Evolutionary conservation across 2,329 filamentous ascomycete genomes (phyloP), one percentile per base, ranked within the genome.

Genomic region (Colletotrichum abscissum): DNA sequence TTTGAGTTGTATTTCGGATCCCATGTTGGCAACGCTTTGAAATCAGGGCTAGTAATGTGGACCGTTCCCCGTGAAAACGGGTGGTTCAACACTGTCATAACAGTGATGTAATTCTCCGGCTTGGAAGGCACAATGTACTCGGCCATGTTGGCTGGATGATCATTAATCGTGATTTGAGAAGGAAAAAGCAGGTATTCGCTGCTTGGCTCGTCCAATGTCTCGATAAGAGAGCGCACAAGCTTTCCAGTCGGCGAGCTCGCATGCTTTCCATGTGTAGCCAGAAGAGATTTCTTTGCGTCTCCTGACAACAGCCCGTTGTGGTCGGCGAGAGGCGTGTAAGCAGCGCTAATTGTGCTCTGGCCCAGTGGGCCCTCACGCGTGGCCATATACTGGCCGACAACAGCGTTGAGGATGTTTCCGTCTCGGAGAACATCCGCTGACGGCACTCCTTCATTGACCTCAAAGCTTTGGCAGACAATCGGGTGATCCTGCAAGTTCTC

Each of bases 61-160:
- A 91, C 87, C 52, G 84, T 84, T 5, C 91, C 91, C 0, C 90
- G 86, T 1, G 88, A 90, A 76, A 90, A 87, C 0, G 91, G 91
- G 69, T 92, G 91, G 67, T 89, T 89, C 30, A 91, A 88, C 73
- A 90, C 89, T 0, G 87, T 86, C 75, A 88, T 88, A 72, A 88
- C 82, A 14, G 88, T 88, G 64, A 90, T 84, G 78, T 88, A 89
- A 76, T 91, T 87, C 70, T 84, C 81, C 4, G 83, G 82, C 1
- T 77, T 76, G 5, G 75, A 76, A 33, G 80, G 67, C 26, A 72
- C 24, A 5, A 72, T 69, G 5, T 69, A 58, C 57, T 72, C 79
- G 9, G 76, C 77, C 74, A 80, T 78, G 72, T 78, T 78, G 26
- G 79, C 77, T 0, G 65, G 69, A 19, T 58, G 38, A 9, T 79